Conservation (phyloP, 2,329 filamentous ascomycete genomes). For the Neopestalotiopsis sp. region DNA sequence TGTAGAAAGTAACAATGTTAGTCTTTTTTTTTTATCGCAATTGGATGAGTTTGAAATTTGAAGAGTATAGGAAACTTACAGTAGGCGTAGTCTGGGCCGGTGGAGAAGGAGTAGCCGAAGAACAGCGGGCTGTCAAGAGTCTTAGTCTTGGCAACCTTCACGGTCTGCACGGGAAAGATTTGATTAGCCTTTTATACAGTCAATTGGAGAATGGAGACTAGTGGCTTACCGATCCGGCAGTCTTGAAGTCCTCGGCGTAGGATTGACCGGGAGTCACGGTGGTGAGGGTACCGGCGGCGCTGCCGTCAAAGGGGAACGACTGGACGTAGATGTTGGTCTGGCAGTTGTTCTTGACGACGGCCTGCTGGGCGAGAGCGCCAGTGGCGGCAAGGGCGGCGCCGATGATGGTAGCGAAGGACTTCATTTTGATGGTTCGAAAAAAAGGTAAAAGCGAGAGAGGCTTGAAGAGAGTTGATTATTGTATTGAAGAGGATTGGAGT, state of each 20-base stretch:
- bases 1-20: constrained; percentile 13
- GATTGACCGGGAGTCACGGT: constrained; percentile 38
- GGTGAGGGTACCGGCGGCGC: constrained; percentile 37
- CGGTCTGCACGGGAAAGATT: constrained; percentile 35
- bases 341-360: constrained; percentile 44
- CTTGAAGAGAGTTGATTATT: background rate
- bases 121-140: constrained; percentile 44
- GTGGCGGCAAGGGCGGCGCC: constrained; percentile 37
- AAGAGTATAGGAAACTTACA: constrained; percentile 32
- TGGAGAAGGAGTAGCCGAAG: constrained; percentile 47
- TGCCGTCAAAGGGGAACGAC: constrained; percentile 32
- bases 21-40: background rate
- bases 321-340: constrained; percentile 12
- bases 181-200: constrained; percentile 19
- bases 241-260: constrained; percentile 42
- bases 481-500: background rate
- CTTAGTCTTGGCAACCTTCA: constrained; percentile 47
- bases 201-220: constrained; percentile 7
- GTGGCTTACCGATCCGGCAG: constrained; percentile 33
- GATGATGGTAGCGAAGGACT: constrained; percentile 33
- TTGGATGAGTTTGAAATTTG: background rate
- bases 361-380: constrained; percentile 40
- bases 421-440: constrained; percentile 28
- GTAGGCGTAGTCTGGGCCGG: constrained; percentile 43
- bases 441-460: background rate